phyloP scores from a whole-genome alignment of 257 asterid genomes.

The Capsicum baccatum region DNA sequence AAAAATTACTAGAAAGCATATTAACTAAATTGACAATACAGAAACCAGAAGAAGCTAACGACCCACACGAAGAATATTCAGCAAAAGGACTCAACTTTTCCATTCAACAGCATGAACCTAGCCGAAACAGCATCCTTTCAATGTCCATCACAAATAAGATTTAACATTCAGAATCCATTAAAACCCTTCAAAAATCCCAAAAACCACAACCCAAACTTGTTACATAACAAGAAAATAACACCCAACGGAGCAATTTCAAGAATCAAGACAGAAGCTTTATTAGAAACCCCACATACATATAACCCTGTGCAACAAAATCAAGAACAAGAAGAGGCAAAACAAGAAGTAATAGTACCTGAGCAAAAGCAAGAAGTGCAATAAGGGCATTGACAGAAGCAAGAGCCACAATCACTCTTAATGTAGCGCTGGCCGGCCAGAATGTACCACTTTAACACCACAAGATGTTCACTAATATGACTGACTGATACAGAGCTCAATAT shows the following conservation, averaged over 20 bases:
- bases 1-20: not conserved
- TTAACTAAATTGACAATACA: not conserved
- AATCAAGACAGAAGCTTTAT: not conserved
- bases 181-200: slow-evolving; percentile 25
- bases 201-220: slow-evolving; percentile 11
- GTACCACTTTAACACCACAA: not conserved
- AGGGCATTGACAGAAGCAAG: slow-evolving; percentile 71
- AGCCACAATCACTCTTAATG: slow-evolving; percentile 51
- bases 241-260: slow-evolving; percentile 7
- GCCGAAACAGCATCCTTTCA: not conserved
- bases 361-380: slow-evolving; percentile 70
- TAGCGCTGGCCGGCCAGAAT: not conserved
- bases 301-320: not conserved
- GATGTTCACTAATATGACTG: not conserved
- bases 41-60: not conserved
- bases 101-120: not conserved
- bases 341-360: slow-evolving; percentile 50
- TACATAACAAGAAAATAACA: not conserved
- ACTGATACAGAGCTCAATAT: not conserved
- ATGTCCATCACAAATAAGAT: not conserved
- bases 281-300: not conserved
- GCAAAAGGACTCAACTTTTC: slow-evolving; percentile 6
- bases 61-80: not conserved
- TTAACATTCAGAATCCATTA: not conserved
- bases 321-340: not conserved